phyloP scores from a whole-genome alignment of 2,329 filamentous ascomycete genomes.

The Apiospora marii region DNA sequence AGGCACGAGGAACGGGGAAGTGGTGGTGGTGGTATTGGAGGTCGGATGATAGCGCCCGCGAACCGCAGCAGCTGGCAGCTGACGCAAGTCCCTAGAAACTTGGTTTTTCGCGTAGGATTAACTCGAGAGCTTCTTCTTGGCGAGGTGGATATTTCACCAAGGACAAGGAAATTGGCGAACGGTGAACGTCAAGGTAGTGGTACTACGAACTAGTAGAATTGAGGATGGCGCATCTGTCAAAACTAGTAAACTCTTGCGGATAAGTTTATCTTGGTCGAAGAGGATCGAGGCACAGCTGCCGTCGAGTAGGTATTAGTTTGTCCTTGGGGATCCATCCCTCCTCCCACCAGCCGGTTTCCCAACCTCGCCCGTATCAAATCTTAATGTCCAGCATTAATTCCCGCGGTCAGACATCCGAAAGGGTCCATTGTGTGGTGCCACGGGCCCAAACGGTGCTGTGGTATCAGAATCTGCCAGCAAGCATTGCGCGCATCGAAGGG shows the following conservation, averaged over 20 bases:
- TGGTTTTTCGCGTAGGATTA: slow-evolving; percentile 14
- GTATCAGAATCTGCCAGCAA: background rate
- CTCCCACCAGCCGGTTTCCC: background rate
- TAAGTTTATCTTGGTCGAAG: background rate
- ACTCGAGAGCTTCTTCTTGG: slow-evolving; percentile 14
- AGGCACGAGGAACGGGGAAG: background rate
- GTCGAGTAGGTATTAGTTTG: background rate
- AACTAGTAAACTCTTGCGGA: background rate
- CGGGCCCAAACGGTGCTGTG: background rate
- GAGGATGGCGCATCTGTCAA: slow-evolving; percentile 8
- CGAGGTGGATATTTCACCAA: background rate
- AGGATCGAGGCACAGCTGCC: background rate
- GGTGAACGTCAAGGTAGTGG: background rate
- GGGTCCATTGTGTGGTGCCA: slow-evolving; percentile 1
- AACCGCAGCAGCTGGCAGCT: background rate
- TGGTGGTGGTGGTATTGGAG: background rate
- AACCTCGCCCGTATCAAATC: background rate
- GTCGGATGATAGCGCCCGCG: background rate
- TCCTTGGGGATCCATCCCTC: background rate
- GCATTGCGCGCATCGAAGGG: background rate
- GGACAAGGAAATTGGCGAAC: background rate
- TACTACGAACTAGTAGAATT: background rate
- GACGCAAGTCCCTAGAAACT: background rate
- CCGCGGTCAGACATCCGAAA: background rate
- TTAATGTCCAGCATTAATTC: background rate